Evolutionary conservation across 129 eudicot genomes (phyloP), one percentile per base, ranked within the genome.

Genomic region (Tanacetum coccineum): DNA sequence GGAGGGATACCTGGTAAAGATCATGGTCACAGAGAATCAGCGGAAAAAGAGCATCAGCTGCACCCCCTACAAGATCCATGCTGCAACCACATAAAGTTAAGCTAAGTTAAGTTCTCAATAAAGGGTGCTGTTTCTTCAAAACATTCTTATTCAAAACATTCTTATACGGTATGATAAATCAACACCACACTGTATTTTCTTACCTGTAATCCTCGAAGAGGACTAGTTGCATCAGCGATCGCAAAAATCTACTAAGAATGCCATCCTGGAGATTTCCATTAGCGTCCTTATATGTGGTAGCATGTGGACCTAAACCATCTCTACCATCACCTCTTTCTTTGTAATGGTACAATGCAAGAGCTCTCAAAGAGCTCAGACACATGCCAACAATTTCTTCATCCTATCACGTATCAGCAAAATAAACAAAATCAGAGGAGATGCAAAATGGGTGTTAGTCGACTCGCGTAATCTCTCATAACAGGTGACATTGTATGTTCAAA

Each of bases 31-130:
- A 88, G n/a, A 93, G 86, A 76, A 93, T 88, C 72, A 93, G 65
- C 0, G 99, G 99, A 59, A 93, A 87, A 53, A 89, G 87, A 74
- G 99, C 99, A 88, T 88, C 99, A 8, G 99, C 99, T 11, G 96
- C 96, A 74, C 84, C 81, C 67, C 96, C 81, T 47, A 93, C 96
- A 36, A 88, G 95, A 85, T 93, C 95, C 67, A 82, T 71, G 82
- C 99, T 91, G 86, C 74, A 73, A 79, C 61, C 59, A 66, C 62
- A 73, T 50, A 11, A 61, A 59, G 72, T 17, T 22, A 52, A 28
- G 3, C 51, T 6, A 32, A 32, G 40, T 32, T 4, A 32, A 32
- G 40, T 32, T 32, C 40, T 32, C 40, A 6, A 32, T 32, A 15
- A 52, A 39, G 40, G 59, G 54, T 19, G 55, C 42, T 52, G 39